phyloP scores from a whole-genome alignment of 352 stramenopile genomes.

The Ophiocytium majus region DNA sequence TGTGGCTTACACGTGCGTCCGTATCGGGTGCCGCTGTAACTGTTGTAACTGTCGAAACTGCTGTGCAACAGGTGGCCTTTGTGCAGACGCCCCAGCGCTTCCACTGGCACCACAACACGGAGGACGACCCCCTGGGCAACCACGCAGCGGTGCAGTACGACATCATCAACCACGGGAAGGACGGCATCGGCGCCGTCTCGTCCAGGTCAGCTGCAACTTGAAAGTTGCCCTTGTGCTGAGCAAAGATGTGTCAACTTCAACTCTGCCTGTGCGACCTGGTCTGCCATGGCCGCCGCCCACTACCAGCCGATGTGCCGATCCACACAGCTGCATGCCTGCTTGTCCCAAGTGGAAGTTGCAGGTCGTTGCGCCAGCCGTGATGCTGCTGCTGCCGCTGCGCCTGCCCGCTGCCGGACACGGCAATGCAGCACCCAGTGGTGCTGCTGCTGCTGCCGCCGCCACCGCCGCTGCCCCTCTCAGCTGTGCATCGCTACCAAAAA shows the following conservation, averaged over 20 bases:
- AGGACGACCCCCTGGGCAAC: constrained; percentile 52
- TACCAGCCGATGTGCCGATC: background rate
- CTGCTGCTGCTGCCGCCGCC: background rate
- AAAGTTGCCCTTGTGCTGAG: background rate
- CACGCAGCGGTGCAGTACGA: constrained; percentile 53
- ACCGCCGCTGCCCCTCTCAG: background rate
- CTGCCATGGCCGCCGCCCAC: background rate
- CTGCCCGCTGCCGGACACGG: background rate
- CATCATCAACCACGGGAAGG: constrained; percentile 55
- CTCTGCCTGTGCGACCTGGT: no score
- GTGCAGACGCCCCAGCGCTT: constrained; percentile 55
- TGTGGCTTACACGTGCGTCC: no score
- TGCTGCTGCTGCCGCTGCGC: background rate
- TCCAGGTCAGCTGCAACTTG: constrained; percentile 16
- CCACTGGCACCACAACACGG: constrained; percentile 13
- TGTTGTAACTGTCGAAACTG: no score
- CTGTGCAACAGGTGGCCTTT: constrained; percentile 48
- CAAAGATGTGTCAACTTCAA: background rate
- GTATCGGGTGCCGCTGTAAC: no score
- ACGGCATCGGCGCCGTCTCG: constrained; percentile 51
- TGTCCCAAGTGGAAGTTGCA: background rate
- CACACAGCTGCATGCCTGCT: background rate
- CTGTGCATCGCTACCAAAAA: background rate
- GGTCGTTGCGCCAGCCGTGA: background rate
- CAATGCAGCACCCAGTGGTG: background rate